Evolutionary conservation across 2,329 filamentous ascomycete genomes (phyloP).

Genomic region (Passalora sequoiae): DNA sequence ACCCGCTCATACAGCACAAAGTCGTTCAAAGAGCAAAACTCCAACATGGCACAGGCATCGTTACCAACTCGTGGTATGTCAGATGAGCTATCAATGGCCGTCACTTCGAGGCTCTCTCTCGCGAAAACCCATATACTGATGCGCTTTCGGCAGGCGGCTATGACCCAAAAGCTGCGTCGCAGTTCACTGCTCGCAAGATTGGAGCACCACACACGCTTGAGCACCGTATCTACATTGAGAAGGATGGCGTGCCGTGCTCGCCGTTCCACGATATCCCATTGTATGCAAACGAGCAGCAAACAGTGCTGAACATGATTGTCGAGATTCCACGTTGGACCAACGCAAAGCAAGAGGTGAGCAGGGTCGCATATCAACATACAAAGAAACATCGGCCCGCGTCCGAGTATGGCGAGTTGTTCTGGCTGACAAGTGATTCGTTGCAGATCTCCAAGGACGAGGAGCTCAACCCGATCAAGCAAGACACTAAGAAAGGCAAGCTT

Average conservation of each 20-base stretch:
- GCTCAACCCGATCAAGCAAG: constrained; percentile 99
- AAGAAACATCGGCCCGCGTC: too few species aligned
- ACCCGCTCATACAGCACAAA: constrained; percentile 7
- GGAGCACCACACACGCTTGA: constrained; percentile 88
- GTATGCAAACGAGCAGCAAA: constrained; percentile 94
- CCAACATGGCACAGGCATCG: constrained; percentile 17
- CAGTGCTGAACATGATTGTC: constrained; percentile 96
- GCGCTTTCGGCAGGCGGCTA: constrained; percentile 16
- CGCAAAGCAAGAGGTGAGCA: constrained; percentile 91
- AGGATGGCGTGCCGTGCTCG: constrained; percentile 89
- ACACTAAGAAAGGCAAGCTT: constrained; percentile 99
- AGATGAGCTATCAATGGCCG: too few species aligned
- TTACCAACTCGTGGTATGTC: constrained; percentile 22
- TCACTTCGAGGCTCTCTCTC: too few species aligned
- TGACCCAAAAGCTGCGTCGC: constrained; percentile 53
- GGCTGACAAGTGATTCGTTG: too few species aligned
- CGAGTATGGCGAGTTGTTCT: too few species aligned
- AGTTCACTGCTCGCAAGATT: constrained; percentile 79
- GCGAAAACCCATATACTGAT: constrained; percentile 2
- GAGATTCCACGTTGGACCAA: constrained; percentile 99
- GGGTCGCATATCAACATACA: too few species aligned
- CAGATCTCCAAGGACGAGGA: constrained; percentile 98
- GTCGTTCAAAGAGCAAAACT: constrained; percentile 11
- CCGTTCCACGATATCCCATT: constrained; percentile 98
- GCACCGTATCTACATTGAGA: constrained; percentile 96